A percentile compares a stretch with the other conserved stretches of the same genome.
Conservation (phyloP, 805 yeast species). For the Candida stauntonica region DNA sequence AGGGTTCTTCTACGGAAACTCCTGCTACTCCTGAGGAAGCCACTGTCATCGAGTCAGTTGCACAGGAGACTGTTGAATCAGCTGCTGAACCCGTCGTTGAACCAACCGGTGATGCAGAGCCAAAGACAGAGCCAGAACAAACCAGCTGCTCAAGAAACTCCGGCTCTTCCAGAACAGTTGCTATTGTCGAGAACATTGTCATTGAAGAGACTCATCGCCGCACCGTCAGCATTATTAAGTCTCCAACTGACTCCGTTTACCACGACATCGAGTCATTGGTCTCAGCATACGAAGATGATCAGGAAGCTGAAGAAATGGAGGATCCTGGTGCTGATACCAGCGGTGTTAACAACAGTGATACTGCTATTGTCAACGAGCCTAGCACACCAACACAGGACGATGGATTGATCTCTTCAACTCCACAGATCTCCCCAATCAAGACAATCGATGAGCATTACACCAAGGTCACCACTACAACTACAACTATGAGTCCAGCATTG, state of each 20-base stretch:
- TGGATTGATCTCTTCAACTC: conserved; percentile 25
- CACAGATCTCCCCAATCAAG: conserved; percentile 27
- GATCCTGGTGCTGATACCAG: conserved; percentile 10
- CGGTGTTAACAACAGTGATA: conserved; percentile 11
- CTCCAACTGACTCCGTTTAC: conserved; percentile 3
- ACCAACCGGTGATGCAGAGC: neutral
- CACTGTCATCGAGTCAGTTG: neutral
- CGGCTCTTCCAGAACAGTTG: neutral
- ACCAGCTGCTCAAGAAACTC: neutral
- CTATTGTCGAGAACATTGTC: neutral
- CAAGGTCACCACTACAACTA: neutral
- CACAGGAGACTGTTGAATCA: neutral
- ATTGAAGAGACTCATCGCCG: neutral
- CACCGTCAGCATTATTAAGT: neutral
- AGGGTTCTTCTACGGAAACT: no score
- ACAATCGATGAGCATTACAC: conserved; percentile 16
- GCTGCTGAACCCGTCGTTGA: neutral
- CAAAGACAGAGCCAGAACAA: neutral
- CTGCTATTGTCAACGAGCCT: conserved; percentile 18
- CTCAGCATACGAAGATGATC: conserved; percentile 24
- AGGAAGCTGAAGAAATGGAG: conserved; percentile 11
- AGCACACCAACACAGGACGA: conserved; percentile 24
- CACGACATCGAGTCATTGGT: conserved; percentile 28
- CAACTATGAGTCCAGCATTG: neutral
- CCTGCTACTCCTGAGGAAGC: no score